Evolutionary conservation across 192 early-diverging fungal genomes (phyloP), one percentile per base, ranked within the genome.

Genomic region (Backusella psychrophila): DNA sequence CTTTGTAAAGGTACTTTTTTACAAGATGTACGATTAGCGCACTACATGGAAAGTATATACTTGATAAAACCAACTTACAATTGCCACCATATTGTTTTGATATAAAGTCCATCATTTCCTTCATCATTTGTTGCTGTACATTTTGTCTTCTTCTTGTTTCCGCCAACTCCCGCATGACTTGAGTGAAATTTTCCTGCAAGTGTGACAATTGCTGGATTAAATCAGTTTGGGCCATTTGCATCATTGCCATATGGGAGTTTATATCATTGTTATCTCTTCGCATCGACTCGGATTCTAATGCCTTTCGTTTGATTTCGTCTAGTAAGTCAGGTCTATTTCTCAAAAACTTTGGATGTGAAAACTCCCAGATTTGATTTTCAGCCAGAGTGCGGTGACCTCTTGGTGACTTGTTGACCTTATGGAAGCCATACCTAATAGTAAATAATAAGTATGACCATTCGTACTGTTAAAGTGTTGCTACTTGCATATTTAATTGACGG

Each of bases 331-430:
- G 88, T 9, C 90, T 87, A 74, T 89, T 89, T 72, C 92, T 87
- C 59, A 92, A 78, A 69, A 94, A 96, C 70, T 93, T 94, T 83
- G 91, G 84, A 74, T 96, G 94, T 41, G 91, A 94, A 75, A 96
- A 96, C 84, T 94, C 93, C 94, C 94, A 96, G 78, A 95, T 92
- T 80, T 96, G 94, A 81, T 96, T 95, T 75, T 96, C 95, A 15
- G 91, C 93, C 76, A 92, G 80, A 17, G 94, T 94, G 44, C 94
- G 90, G 77, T 94, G 92, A 9, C 94, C 92, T 76, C 93, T 88
- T 42, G 94, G 93, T 71, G 93, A 94, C 80, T 96, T 96, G 87
- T 96, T 97, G 46, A 96, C 89, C 79, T 97, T 97, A 85, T 95
- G 94, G 78, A 97, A 97, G 26, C 93, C 93, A 76, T 94, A 93